phyloP scores from a whole-genome alignment of 2,329 filamentous ascomycete genomes.

The Alternaria conjuncta region DNA sequence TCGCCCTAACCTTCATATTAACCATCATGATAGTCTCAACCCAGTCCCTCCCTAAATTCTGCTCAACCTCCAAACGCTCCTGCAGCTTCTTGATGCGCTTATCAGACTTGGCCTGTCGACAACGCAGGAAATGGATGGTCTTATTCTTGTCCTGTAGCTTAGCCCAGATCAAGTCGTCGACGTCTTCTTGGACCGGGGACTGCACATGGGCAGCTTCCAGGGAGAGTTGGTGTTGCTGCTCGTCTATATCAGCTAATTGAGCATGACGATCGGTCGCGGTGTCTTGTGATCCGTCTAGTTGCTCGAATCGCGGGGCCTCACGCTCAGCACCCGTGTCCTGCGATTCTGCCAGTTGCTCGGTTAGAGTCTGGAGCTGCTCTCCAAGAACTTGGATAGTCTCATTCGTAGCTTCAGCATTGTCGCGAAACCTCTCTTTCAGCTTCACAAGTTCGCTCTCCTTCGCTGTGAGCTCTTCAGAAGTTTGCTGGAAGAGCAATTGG shows the following conservation, averaged over 20 bases:
- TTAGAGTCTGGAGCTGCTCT: neutral
- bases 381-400: neutral
- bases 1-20: neutral
- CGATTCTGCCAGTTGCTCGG: neutral
- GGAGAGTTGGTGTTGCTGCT: neutral
- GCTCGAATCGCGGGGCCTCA: neutral
- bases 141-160: neutral
- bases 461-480: neutral
- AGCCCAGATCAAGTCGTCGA: neutral
- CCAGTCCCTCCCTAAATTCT: neutral
- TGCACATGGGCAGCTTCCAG: neutral
- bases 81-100: neutral
- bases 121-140: neutral
- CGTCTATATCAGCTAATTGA: neutral
- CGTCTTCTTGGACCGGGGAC: neutral
- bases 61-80: neutral
- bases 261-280: neutral
- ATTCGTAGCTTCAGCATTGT: neutral
- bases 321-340: neutral
- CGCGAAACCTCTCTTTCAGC: neutral
- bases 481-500: neutral
- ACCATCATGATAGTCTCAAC: neutral
- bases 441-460: neutral
- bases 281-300: neutral
- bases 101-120: neutral